Base-by-base conservation (phyloP, 495 filamentous ascomycete species). In the Hypoxylon lenormandii region DNA sequence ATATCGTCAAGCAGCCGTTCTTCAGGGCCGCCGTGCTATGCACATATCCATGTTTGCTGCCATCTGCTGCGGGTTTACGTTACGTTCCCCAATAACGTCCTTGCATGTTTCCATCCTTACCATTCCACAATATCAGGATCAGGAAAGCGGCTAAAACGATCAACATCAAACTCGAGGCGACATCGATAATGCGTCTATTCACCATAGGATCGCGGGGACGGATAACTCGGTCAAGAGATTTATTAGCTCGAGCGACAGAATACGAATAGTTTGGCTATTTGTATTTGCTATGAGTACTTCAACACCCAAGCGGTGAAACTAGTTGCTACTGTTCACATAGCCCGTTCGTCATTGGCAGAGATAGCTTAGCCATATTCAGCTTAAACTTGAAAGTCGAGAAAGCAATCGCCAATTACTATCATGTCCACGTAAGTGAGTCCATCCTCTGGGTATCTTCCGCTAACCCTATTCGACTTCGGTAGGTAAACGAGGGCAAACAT, bases 391-490 rank as follows among this genome's bases (percentile, higher is more conserved):
- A 11, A 33, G 45, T 43, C 4, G 15, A 1, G 37, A 26, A 16
- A 50, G 37, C 23, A 28, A 42, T 15, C 50, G 21, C 18, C 10
- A 53, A 69, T 42, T 59, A 42, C n/a, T 53, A 50, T 50, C 43
- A 56, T 8, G 21, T 45, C 33, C 36, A 70, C 30, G 48, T 30
- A 49, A 33, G 56, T 43, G 37, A 47, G 42, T 46, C 43, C 37
- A 59, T 48, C 49, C 46, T 55, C 26, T 22, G 66, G 66, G 66
- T 70, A 65, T 70, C 66, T 70, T 65, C 55, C 60, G 51, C 56
- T 38, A 47, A 52, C 47, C 48, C 64, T 64, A 60, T 46, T 33
- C 49, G 33, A 43, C 26, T 18, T 60, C 13, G n/a, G 15, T 51
- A 45, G n/a, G 15, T 51, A 45, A 70, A 6, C 46, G 33, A 45